Evolutionary conservation across 345 rosid genomes (phyloP), one percentile per base, ranked within the genome.

Genomic region (Citrus medica): DNA sequence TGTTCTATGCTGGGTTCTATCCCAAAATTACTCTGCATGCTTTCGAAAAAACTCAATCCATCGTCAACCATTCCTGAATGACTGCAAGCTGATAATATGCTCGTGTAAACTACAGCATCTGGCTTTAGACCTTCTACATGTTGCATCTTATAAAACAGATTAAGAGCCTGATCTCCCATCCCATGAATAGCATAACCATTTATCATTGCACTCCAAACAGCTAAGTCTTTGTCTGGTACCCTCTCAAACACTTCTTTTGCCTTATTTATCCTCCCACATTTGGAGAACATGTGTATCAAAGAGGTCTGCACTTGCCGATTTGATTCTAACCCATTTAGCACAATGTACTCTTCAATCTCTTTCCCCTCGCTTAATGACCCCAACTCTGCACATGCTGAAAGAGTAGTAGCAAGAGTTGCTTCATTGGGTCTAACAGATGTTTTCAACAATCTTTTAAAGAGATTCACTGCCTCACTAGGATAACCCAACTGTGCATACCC

Each of bases 121-220:
- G 84, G 84, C 33, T 74, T 40, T 74, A 78, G 76, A 9, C 64
- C 58, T 32, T 70, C 73, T 37, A 33, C 32, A 7, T 64, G 69
- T 56, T 69, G 82, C 84, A 82, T 82, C 59, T 78, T 33, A 40
- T 59, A 79, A 59, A 82, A 82, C 55, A 82, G 46, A 70, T 21
- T 71, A 67, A 79, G 27, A 65, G 82, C 84, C 51, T 82, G 77
- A 9, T 56, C 56, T 78, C 69, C 82, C 82, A 82, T 78, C 61
- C 84, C 84, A 40, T 82, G 79, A 38, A 82, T 70, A 60, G 82
- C 84, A 69, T 78, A 82, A 32, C 82, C 82, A 64, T 82, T 63
- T 68, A 82, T 75, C 84, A 82, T 82, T 24, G 82, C 73, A 24
- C 82, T 69, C 84, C 84, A 82, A 32, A 69, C 71, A 65, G 77